Base-by-base conservation (phyloP, 495 filamentous ascomycete species). In the Penicillium cinerascens region DNA sequence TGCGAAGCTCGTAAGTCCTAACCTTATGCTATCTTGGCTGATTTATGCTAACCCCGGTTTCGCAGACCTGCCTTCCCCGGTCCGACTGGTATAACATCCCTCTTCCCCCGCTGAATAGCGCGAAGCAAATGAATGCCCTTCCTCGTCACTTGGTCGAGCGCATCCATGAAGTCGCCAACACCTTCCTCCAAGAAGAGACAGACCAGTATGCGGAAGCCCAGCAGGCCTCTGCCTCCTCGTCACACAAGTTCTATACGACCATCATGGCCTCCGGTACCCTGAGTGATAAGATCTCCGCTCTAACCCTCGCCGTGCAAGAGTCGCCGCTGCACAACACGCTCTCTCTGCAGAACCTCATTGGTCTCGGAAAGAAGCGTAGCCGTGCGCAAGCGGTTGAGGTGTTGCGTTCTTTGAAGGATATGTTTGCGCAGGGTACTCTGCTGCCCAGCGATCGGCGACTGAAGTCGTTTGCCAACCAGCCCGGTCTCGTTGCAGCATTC, bases 251-350 rank as follows among this genome's bases (percentile, higher is more conserved):
- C 76, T 84, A 97, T 74, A 87, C 88, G 2, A 95, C 91, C 5
- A 95, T 98, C 66, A 97, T 98, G 93, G 74, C 91, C 15, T 91
- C 91, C 1, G 93, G 93, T 73, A 98, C 95, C 7, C 79, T 96
- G 46, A 93, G 91, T 29, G 93, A 98, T 71, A 97, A 96, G 68
- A 88, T 97, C 25, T 97, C 95, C 3, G 93, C 93, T 6, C 72
- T 97, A 58, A 98, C 93, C 1, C 76, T 98, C 42, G 86, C 91
- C 21, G 86, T 96, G 13, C 93, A 98, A 72, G 93, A 97, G 64
- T 97, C 93, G 3, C 93, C 93, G 5, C 71, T 97, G 42, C 93
- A 98, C 61, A 96, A 89, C 43, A 86, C 81, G 45, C 95, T 92
- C 57, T 85, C 89, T 9, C 81, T 97, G 47, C 91, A 96, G 56